A percentile compares a stretch with the other conserved stretches of the same genome.
phyloP scores from a whole-genome alignment of 495 filamentous ascomycete species.

The Articulospora tetracladia region DNA sequence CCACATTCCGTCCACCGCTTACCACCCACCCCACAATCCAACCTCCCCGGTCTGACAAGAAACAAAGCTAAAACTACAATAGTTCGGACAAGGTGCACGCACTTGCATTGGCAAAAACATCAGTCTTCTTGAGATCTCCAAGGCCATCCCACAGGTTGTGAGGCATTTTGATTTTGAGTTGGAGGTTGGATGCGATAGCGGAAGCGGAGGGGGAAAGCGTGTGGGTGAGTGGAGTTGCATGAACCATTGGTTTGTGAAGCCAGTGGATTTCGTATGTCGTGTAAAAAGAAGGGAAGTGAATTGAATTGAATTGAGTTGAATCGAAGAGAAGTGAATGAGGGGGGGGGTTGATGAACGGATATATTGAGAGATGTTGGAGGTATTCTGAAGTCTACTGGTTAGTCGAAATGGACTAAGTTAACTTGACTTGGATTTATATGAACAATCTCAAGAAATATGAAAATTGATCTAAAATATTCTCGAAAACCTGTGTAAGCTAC shows the following conservation, averaged over 20 bases:
- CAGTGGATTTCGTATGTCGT: not conserved
- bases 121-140: conserved; percentile 69
- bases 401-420: no score
- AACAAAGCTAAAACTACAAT: conserved; percentile 26
- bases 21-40: not conserved
- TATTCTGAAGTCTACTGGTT: no score
- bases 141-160: conserved; percentile 42
- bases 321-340: no score
- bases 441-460: no score
- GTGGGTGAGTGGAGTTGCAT: not conserved
- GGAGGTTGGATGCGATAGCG: no score
- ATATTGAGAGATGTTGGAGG: no score
- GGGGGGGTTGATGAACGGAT: no score
- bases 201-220: not conserved
- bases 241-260: not conserved
- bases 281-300: not conserved
- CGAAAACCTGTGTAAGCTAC: no score
- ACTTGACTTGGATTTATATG: no score
- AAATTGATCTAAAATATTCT: no score
- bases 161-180: not conserved
- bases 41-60: not conserved
- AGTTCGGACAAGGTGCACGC: conserved; percentile 53
- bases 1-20: not conserved
- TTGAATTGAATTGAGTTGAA: no score
- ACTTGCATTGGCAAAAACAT: conserved; percentile 69